Evolutionary conservation across 2,329 filamentous ascomycete genomes (phyloP).

Genomic region (Aureobasidium lini): DNA sequence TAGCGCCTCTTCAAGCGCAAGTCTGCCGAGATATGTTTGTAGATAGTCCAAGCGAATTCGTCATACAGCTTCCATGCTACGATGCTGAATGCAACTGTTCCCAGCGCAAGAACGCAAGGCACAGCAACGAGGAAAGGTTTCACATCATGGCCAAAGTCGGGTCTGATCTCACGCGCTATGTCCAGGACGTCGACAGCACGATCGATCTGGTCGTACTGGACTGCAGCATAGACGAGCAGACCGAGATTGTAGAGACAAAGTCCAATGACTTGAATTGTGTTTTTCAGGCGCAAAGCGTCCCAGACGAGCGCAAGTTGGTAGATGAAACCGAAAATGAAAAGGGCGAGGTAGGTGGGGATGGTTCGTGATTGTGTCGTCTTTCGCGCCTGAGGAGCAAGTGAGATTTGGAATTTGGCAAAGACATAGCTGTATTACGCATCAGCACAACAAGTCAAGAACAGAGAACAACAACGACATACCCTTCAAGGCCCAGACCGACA

Average conservation of each 20-base stretch:
- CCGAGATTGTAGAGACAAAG: slow-evolving; percentile 88
- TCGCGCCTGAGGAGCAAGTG: slow-evolving; percentile 36
- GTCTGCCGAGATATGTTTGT: slow-evolving; percentile 98
- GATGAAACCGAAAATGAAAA: slow-evolving; percentile 95
- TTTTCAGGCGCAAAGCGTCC: slow-evolving; percentile 89
- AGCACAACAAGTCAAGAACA: not conserved
- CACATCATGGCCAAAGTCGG: slow-evolving; percentile 54
- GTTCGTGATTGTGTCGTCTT: slow-evolving; percentile 44
- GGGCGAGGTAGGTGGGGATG: slow-evolving; percentile 88
- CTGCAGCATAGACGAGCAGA: slow-evolving; percentile 83
- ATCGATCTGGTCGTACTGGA: slow-evolving; percentile 85
- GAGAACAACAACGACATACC: slow-evolving; percentile 51
- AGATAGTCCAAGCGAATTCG: slow-evolving; percentile 98
- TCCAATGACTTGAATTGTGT: slow-evolving; percentile 97
- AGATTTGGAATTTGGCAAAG: slow-evolving; percentile 76
- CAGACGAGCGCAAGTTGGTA: slow-evolving; percentile 87
- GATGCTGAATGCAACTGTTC: slow-evolving; percentile 64
- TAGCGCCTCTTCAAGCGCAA: slow-evolving; percentile 95
- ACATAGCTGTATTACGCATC: slow-evolving; percentile 57
- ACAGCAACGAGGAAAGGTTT: slow-evolving; percentile 76
- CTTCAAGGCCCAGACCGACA: slow-evolving; percentile 75
- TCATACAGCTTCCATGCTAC: slow-evolving; percentile 94
- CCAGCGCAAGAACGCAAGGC: slow-evolving; percentile 72
- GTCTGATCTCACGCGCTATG: slow-evolving; percentile 24
- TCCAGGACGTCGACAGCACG: slow-evolving; percentile 57